These are phyloP conservation scores for Panicum miliaceum DNA, from an alignment of 176 grass and related monocot species.

Conservation along the genomic window DNA sequence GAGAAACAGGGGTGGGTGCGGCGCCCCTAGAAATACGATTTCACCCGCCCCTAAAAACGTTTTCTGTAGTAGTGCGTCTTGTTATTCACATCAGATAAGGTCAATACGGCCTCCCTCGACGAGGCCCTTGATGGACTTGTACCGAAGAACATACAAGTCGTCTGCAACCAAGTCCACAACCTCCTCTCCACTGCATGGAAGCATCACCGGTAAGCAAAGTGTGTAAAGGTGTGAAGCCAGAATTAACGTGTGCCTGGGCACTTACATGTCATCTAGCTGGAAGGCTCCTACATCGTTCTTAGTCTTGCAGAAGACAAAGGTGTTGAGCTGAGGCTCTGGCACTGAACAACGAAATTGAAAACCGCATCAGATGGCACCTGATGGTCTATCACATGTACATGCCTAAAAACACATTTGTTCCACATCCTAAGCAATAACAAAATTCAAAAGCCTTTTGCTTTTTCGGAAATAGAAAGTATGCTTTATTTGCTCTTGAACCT, in stretches of 20 bases:
- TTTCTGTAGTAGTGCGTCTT: too few relatives aligned
- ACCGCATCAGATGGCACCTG: neutral
- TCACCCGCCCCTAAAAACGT: too few relatives aligned
- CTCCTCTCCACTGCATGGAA: constrained; percentile 73
- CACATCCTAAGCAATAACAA: neutral
- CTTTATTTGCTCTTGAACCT: constrained; percentile 2
- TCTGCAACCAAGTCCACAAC: constrained; percentile 92
- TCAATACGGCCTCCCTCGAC: constrained; percentile 64
- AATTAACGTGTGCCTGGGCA: neutral
- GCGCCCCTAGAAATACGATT: too few relatives aligned
- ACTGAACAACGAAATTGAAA: constrained; percentile 53
- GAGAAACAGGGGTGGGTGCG: too few relatives aligned
- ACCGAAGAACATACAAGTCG: constrained; percentile 87
- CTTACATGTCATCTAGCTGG: constrained; percentile 95
- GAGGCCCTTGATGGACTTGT: constrained; percentile 87
- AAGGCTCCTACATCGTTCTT: constrained; percentile 87
- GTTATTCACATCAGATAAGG: constrained; percentile 60
- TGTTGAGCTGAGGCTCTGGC: constrained; percentile 79
- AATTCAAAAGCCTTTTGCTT: neutral
- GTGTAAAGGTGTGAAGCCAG: neutral
- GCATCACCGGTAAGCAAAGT: neutral
- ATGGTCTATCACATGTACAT: neutral
- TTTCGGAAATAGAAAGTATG: neutral
- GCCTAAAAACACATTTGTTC: neutral
- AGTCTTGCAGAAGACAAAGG: constrained; percentile 94